Percentiles rank a stretch among this genome's conserved stretches.
These are phyloP conservation scores for Tanozyma kutaoensis DNA, from an alignment of 805 yeast genomes.

Conservation along the genomic window DNA sequence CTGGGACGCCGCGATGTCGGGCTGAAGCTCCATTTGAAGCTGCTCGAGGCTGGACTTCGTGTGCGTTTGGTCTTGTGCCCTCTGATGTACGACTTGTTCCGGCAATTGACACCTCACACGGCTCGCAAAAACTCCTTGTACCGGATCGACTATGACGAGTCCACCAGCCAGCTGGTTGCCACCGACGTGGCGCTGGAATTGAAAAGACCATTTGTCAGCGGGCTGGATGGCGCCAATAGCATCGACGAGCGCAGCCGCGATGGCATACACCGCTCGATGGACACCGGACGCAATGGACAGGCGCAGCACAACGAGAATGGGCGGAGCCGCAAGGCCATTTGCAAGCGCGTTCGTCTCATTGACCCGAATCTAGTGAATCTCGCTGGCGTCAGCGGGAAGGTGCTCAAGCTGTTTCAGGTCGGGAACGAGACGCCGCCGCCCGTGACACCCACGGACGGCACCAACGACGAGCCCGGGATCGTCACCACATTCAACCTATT, in stretches of 20 bases:
- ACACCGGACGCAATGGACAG: no score
- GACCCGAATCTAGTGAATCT: slow-evolving; percentile 26
- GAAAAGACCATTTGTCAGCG: no score
- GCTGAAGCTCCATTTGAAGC: slow-evolving; percentile 24
- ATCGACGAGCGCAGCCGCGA: no score
- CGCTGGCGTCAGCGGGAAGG: slow-evolving; percentile 19
- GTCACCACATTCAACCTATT: slow-evolving; percentile 27
- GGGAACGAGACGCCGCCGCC: slow-evolving; percentile 1
- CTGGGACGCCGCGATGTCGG: slow-evolving; percentile 6
- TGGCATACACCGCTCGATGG: no score
- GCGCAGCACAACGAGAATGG: slow-evolving; percentile 2
- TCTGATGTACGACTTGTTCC: slow-evolving; percentile 28
- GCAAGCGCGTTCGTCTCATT: slow-evolving; percentile 21
- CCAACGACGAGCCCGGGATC: slow-evolving; percentile 1
- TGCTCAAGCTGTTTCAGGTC: slow-evolving; percentile 17
- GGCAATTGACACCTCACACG: slow-evolving; percentile 24
- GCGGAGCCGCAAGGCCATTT: slow-evolving; percentile 3
- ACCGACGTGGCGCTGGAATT: background rate
- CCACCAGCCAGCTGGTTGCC: background rate
- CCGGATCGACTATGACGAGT: background rate
- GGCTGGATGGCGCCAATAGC: no score
- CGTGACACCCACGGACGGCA: background rate
- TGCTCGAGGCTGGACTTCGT: slow-evolving; percentile 37
- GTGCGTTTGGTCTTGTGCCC: slow-evolving; percentile 35
- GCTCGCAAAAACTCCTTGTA: slow-evolving; percentile 6